Base-by-base conservation (phyloP, 768 basidiomycete genomes). In the Serendipita indica region DNA sequence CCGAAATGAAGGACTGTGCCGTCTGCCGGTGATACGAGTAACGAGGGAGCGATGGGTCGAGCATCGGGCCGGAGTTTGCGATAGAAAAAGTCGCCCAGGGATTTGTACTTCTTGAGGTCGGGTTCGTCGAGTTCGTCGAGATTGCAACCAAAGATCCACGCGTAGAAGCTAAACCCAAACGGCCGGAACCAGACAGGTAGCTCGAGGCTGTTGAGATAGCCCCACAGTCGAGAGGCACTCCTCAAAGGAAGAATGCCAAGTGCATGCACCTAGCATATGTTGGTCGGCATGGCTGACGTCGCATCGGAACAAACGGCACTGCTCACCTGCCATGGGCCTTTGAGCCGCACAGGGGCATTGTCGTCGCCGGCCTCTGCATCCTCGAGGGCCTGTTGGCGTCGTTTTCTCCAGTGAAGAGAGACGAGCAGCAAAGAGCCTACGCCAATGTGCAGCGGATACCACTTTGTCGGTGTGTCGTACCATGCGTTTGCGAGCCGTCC, bases 141-240 rank as follows among this genome's bases (percentile, higher is more conserved):
- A 74, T 97, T 85, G 74, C 92, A 96, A 25, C 89, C 90, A 65
- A 99, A 99, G n/a, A 82, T 75, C 64, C 73, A 79, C 16, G 90
- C 79, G 67, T 97, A 99, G 49, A 93, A 65, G 60, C 81, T 79
- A 73, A 92, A 82, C 34, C 93, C 89, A 67, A 82, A 80, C 2
- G 92, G 92, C n/a, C 96, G 78, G 71, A 91, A 78, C 93, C 92
- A 99, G 61, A 93, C 76, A 30, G 96, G 96, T 3, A 99, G 79
- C 64, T 91, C 86, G 62, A 93, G 77, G 1, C 86, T 87, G 73
- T 97, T 99, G 62, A 98, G 66, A 70, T 92, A 93, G 3, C 96
- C 96, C 92, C 94, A 98, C 3, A 98, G 71, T 1, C 93, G 84
- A n/a, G 94, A 98, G 67, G 97, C 81, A 62, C 91, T 91, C 39